Conservation (phyloP, 2,329 filamentous ascomycete genomes). For the Colletotrichum lentis region DNA sequence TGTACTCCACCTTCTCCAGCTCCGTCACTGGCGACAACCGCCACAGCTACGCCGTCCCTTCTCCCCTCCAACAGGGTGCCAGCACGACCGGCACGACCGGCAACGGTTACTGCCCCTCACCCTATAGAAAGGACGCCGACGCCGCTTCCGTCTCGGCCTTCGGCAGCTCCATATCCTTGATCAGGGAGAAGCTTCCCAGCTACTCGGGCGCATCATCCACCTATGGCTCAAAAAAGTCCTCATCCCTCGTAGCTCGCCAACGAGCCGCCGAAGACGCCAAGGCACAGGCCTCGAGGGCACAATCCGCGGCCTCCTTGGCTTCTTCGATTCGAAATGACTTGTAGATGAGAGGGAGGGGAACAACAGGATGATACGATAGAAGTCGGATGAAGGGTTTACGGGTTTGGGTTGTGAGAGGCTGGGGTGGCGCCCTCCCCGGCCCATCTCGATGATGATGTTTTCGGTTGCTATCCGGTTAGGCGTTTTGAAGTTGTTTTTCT, state of each 20-base stretch:
- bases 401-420: too few species aligned
- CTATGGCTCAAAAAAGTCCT: conserved; percentile 16
- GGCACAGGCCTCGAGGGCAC: conserved; percentile 1
- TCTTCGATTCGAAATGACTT: conserved; percentile 17
- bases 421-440: neutral
- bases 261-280: conserved; percentile 25
- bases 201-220: neutral
- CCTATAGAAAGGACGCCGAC: conserved; percentile 24
- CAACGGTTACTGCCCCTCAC: conserved; percentile 11
- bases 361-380: neutral
- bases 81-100: neutral
- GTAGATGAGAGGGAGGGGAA: neutral
- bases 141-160: conserved; percentile 38
- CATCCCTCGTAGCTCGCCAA: conserved; percentile 29
- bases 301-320: neutral
- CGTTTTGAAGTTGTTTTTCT: neutral
- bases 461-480: neutral
- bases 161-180: conserved; percentile 28
- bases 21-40: conserved; percentile 33
- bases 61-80: conserved; percentile 25
- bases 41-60: conserved; percentile 27
- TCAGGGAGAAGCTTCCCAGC: conserved; percentile 14
- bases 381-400: neutral
- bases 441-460: neutral
- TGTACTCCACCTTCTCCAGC: conserved; percentile 33